A percentile compares a stretch with the other conserved stretches of the same genome.
These are phyloP conservation scores for Arthrobotrys conoides DNA, from an alignment of 2,329 filamentous ascomycete species.

Conservation along the genomic window DNA sequence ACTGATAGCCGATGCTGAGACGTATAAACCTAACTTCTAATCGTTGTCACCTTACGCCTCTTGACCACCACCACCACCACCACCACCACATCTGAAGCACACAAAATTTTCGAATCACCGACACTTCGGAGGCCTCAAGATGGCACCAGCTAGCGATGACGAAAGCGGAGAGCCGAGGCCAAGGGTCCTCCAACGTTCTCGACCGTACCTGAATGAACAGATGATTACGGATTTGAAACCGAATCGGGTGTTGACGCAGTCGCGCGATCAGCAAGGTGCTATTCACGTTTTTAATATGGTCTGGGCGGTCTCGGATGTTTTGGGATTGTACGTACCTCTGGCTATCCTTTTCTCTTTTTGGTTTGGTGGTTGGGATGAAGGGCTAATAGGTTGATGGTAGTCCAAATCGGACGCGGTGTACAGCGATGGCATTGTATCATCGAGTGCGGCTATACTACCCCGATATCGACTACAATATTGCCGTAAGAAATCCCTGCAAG, in stretches of 20 bases:
- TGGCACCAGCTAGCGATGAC: conserved; percentile 55
- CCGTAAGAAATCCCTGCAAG: conserved; percentile 66
- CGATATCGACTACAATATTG: conserved; percentile 86
- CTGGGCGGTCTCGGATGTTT: conserved; percentile 81
- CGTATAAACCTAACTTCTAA: background rate
- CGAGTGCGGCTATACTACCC: conserved; percentile 88
- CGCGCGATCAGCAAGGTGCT: conserved; percentile 83
- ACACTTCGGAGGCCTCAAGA: background rate
- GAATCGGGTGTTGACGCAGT: conserved; percentile 78
- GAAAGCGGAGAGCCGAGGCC: conserved; percentile 45
- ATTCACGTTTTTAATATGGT: conserved; percentile 91
- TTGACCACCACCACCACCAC: background rate
- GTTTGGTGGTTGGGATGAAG: conserved; percentile 6
- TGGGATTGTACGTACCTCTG: conserved; percentile 78
- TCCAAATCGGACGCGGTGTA: conserved; percentile 91
- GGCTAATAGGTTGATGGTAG: conserved; percentile 68
- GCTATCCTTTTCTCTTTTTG: background rate
- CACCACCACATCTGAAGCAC: background rate
- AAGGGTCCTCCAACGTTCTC: conserved; percentile 62
- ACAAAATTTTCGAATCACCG: background rate
- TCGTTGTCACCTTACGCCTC: conserved; percentile 3
- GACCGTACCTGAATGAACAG: conserved; percentile 85
- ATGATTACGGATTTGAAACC: conserved; percentile 81
- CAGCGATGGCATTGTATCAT: conserved; percentile 92
- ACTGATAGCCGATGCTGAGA: background rate